Conservation (phyloP, 768 basidiomycete genomes). For the Panaeolus papilionaceus region DNA sequence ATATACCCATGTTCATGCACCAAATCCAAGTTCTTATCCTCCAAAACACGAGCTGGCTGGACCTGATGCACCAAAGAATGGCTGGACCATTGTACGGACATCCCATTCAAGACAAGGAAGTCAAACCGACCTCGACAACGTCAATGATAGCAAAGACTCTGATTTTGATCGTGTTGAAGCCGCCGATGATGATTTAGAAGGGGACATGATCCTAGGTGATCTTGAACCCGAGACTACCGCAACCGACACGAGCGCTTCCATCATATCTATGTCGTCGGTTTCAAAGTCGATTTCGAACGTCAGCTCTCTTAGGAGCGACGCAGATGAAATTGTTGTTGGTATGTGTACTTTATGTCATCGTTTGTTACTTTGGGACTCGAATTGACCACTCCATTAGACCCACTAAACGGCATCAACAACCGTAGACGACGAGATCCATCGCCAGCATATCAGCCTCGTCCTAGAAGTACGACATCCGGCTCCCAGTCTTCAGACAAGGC, state of each 20-base stretch:
- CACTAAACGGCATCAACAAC: conserved; percentile 58
- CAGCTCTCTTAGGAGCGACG: conserved; percentile 66
- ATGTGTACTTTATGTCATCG: conserved; percentile 29
- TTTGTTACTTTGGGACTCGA: conserved; percentile 19
- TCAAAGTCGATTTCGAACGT: conserved; percentile 51
- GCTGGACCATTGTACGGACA: conserved; percentile 79
- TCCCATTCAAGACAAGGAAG: conserved; percentile 34
- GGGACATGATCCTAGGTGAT: conserved; percentile 80
- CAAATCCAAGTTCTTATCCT: conserved; percentile 79
- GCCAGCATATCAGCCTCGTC: conserved; percentile 30
- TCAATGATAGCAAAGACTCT: conserved; percentile 23
- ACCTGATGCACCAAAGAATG: conserved; percentile 54
- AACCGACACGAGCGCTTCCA: conserved; percentile 29
- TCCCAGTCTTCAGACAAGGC: conserved; percentile 46
- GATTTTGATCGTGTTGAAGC: conserved; percentile 35
- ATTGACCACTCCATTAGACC: conserved; percentile 51
- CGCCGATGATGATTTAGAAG: conserved; percentile 71
- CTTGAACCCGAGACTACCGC: conserved; percentile 61
- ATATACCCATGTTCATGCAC: conserved; percentile 80
- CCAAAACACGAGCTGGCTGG: conserved; percentile 49
- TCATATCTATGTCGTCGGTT: conserved; percentile 33
- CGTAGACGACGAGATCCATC: conserved; percentile 47
- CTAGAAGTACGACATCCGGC: conserved; percentile 31
- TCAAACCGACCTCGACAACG: conserved; percentile 25
- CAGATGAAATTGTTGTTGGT: conserved; percentile 83